These are phyloP conservation scores for Zopfochytrium polystomum DNA, from an alignment of 371 early-diverging fungal species.

Conservation along the genomic window DNA sequence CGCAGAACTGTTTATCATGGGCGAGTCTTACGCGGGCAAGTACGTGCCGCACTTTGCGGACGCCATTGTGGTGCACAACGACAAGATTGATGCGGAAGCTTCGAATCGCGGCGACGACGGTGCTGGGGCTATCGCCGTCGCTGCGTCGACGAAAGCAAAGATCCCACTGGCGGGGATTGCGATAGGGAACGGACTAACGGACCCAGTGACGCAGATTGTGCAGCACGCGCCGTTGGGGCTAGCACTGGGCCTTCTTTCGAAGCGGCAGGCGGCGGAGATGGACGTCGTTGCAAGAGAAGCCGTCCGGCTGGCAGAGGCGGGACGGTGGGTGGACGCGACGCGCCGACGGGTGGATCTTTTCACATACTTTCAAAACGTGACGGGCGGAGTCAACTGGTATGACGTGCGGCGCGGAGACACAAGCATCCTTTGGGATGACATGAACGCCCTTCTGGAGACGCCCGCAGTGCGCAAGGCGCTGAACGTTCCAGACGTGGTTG, in stretches of 20 bases:
- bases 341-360: slow-evolving; percentile 49
- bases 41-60: slow-evolving; percentile 54
- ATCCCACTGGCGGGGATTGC: slow-evolving; percentile 51
- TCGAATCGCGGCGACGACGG: not conserved
- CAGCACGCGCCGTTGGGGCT: slow-evolving; percentile 58
- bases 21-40: slow-evolving; percentile 62
- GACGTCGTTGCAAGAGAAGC: slow-evolving; percentile 39
- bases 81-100: not conserved
- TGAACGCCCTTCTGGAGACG: slow-evolving; percentile 53
- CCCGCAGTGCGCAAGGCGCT: slow-evolving; percentile 48
- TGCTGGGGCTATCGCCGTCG: not conserved
- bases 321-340: slow-evolving; percentile 46
- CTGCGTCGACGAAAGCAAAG: not conserved
- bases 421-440: slow-evolving; percentile 50
- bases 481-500: slow-evolving; percentile 36
- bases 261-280: slow-evolving; percentile 38
- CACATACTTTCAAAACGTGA: slow-evolving; percentile 52
- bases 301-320: slow-evolving; percentile 34
- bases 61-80: slow-evolving; percentile 46
- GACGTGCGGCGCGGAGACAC: slow-evolving; percentile 60
- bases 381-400: slow-evolving; percentile 64
- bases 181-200: slow-evolving; percentile 58
- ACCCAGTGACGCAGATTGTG: slow-evolving; percentile 54
- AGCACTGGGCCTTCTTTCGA: slow-evolving; percentile 52
- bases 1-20: slow-evolving; percentile 47